Evolutionary conservation across 495 filamentous ascomycete species (phyloP).

Genomic region (Penicillium alfredii): DNA sequence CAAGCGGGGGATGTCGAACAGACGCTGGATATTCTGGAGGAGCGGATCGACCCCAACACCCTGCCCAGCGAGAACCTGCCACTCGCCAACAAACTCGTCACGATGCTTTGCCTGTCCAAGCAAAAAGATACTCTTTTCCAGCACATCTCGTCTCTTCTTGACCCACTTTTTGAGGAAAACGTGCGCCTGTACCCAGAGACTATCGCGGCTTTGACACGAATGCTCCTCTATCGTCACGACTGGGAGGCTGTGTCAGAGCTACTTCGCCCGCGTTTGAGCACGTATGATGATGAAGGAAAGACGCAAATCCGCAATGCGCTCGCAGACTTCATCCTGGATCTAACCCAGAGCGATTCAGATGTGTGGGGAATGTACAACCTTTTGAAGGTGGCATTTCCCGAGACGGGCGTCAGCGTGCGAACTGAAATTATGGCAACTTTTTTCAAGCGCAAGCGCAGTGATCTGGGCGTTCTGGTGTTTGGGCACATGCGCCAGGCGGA

Average conservation of each 20-base stretch:
- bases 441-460: slow-evolving; percentile 66
- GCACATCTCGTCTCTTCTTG: slow-evolving; percentile 63
- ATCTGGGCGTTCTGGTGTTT: slow-evolving; percentile 81
- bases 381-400: slow-evolving; percentile 70
- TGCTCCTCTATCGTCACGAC: slow-evolving; percentile 68
- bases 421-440: slow-evolving; percentile 75
- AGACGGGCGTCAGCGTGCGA: slow-evolving; percentile 55
- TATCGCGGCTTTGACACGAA: slow-evolving; percentile 58
- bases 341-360: slow-evolving; percentile 45
- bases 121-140: slow-evolving; percentile 52
- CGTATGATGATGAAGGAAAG: slow-evolving; percentile 59
- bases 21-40: slow-evolving; percentile 56
- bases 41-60: slow-evolving; percentile 49
- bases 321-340: slow-evolving; percentile 58
- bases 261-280: slow-evolving; percentile 59
- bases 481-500: slow-evolving; percentile 77
- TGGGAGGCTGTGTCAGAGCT: slow-evolving; percentile 70
- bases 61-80: slow-evolving; percentile 51
- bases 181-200: slow-evolving; percentile 64
- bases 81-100: slow-evolving; percentile 69
- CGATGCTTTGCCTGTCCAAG: slow-evolving; percentile 55
- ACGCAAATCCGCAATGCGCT: slow-evolving; percentile 56
- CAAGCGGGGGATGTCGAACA: slow-evolving; percentile 62
- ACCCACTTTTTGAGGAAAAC: slow-evolving; percentile 67
- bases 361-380: slow-evolving; percentile 81